Base-by-base conservation (phyloP, 1,284 basidiomycete genomes). In the Xanthoconium separans region DNA sequence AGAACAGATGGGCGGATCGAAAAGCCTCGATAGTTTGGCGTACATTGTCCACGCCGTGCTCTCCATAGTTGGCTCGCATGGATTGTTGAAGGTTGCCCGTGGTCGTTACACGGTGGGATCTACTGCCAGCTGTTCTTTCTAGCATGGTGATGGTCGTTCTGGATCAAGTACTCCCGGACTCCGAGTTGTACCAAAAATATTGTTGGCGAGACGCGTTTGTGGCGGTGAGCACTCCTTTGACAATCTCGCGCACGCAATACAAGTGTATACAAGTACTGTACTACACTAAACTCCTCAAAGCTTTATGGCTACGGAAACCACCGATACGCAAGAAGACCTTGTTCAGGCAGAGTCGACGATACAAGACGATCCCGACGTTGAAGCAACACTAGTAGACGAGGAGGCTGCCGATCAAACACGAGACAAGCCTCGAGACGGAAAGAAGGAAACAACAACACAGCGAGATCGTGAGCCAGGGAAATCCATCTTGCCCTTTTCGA, bases 51-150 rank as follows among this genome's bases (percentile, higher is more conserved):
- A 89, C 85, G 1, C 87, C 87, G 61, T 82, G 77, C 51, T 83
- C 77, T 29, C 73, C 75, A 59, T 88, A 89, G 64, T 89, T 89
- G 47, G 81, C 75, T 18, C 86, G 74, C 87, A 89, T 90, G 4
- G 86, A 86, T 53, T 73, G 71, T 18, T 77, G 81, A 34, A 85
- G 69, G 57, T 81, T 86, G 15, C 78, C 79, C 22, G 70, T 64
- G 2, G 72, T 71, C 20, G 63, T 56, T 34, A 73, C 65, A 27
- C 78, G 74, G 58, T 77, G 72, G 7, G 79, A 76, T 63, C 79
- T 69, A 41, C 47, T 30, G 68, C 57, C 62, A 54, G 60, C 48
- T 6, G 48, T 44, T 44, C 37, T 44, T 37, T 36, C 34, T 33
- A 8, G 20, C 53, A 55, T 55, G 54, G 41, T 46, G 47, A n/a